Evolutionary conservation across 495 filamentous ascomycete genomes (phyloP), one percentile per base, ranked within the genome.

Genomic region (Penicillium nucicola): DNA sequence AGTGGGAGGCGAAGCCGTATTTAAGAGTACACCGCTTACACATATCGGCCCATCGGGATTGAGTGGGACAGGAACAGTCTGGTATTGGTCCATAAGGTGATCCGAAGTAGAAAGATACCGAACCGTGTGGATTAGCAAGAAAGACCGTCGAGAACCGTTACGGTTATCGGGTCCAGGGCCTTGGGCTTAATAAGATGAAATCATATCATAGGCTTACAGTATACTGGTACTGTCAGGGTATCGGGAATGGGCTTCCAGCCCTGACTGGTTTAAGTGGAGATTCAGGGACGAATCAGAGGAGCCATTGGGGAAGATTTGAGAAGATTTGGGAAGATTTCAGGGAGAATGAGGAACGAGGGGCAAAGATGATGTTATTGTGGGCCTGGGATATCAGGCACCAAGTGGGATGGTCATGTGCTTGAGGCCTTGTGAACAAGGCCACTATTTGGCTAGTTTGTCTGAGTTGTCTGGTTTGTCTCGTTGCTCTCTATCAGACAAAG

Each of bases 81-180:
- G 39, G 19, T 25, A 30, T 18, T 47, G 10, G 45, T n/a, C 53
- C 55, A 63, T 70, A 48, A 68, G 66, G 61, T 70, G 68, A 73
- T 70, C 67, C 63, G 56, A 65, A 60, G 55, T 52, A 70, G 67
- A 70, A 71, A 62, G 69, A 74, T 72, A 70, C 70, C 69, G 70
- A 74, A 72, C 56, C 64, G 48, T 53, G 57, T 70, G 60, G 68
- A 70, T 72, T 63, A 58, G 49, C 52, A 63, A 69, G 59, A 71
- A 67, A 65, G 69, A 71, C 66, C 66, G 66, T 56, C 69, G 64
- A 68, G 68, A 70, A 59, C 55, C 43, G 39, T 37, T 34, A 38
- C 35, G 5, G 35, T 38, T 38, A 14, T 38, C 35, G 35, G 35
- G 35, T 17, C 9, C 7, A 37, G 13, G 25, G 25, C 25, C 25